phyloP scores from a whole-genome alignment of 2,329 filamentous ascomycete species.

The Tolypocladium album region DNA sequence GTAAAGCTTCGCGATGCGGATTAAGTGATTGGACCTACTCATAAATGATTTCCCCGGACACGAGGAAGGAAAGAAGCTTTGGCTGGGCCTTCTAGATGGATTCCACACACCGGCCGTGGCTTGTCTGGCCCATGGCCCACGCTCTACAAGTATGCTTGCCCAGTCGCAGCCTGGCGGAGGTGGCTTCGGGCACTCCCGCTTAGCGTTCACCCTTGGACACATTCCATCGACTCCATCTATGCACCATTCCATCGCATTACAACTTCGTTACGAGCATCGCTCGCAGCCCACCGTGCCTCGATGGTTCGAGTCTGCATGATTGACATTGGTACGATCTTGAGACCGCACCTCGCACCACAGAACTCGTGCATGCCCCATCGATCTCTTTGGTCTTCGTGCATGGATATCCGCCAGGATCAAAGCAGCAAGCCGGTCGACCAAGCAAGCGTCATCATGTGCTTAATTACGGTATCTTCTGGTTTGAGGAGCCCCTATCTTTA shows the following conservation, averaged over 20 bases:
- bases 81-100: background rate
- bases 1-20: too few species aligned
- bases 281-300: background rate
- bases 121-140: background rate
- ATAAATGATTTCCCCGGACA: background rate
- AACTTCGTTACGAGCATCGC: background rate
- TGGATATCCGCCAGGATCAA: too few species aligned
- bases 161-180: background rate
- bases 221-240: background rate
- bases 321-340: background rate
- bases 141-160: background rate
- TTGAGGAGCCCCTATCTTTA: too few species aligned
- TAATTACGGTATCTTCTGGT: background rate
- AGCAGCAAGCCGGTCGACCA: background rate
- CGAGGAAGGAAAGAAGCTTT: background rate
- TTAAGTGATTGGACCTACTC: too few species aligned
- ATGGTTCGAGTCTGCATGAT: background rate
- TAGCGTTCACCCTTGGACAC: too few species aligned
- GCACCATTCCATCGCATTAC: background rate
- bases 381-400: too few species aligned
- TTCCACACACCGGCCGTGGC: background rate
- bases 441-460: background rate
- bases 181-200: background rate
- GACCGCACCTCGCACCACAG: background rate
- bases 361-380: background rate